Evolutionary conservation across 2,329 filamentous ascomycete genomes (phyloP), one percentile per base, ranked within the genome.

Genomic region (Bipolaris sorokiniana): DNA sequence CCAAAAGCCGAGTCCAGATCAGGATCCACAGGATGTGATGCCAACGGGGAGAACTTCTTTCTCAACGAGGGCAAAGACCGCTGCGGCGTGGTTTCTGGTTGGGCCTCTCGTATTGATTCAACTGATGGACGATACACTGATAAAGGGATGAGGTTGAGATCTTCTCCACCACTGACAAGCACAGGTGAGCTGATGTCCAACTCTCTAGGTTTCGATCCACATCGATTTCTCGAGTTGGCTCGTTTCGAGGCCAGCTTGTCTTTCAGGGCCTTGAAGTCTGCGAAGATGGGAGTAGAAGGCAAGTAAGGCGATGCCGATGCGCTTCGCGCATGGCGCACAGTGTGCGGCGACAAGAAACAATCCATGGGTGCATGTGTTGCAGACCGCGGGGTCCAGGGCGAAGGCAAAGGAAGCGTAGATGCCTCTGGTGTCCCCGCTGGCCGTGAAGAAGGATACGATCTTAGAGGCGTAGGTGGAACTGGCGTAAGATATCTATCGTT

Each of bases 401-500:
- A 63, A 54, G 68, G 64, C 44, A 47, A 59, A 56, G 59, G 67
- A 63, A 57, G 58, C 5, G 53, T 34, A 38, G 68, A 67, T 5
- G 62, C 37, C 33, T 70, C 62, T 13, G 33, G 50, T 33, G 65
- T 64, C 1, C 66, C 40, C 18, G 64, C 63, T 15, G 62, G 54
- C 3, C 59, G 53, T 15, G 68, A 61, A 42, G 66, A 67, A 18
- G 65, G 63, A 22, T 64, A 26, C 18, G 64, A 56, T 40, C 67
- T 74, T 31, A 83, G 82, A 20, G 60, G 54, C 18, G 54, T 56
- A 47, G 67, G 70, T 20, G 86, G 85, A 51, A 88, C 83, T 10
- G 90, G 91, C 31, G 88, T 86, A 65, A 86, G 81, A 72, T 88
- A 96, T 71, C 90, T 92, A 78, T 91, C 89, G 28, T 84, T 81